Evolutionary conservation across 768 basidiomycete species (phyloP).

Genomic region (Cystofilobasidium macerans): DNA sequence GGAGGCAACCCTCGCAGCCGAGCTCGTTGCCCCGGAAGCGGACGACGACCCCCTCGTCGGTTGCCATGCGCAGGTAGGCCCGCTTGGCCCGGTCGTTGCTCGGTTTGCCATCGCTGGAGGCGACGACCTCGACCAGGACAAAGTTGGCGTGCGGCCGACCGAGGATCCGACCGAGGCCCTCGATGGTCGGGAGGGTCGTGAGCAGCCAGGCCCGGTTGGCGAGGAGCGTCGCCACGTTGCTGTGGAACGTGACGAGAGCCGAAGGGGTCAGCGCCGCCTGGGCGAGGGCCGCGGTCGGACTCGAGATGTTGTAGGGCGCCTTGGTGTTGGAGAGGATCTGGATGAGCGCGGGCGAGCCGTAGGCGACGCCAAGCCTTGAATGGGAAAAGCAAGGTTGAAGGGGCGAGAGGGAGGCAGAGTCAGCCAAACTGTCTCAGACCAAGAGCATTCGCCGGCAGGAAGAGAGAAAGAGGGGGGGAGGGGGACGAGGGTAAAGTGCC

Average conservation of each 20-base stretch:
- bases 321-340: conserved; percentile 89
- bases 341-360: conserved; percentile 80
- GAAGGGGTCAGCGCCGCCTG: conserved; percentile 59
- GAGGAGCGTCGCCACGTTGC: conserved; percentile 52
- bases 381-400: too few species aligned
- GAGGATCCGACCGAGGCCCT: conserved; percentile 48
- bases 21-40: conserved; percentile 73
- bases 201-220: conserved; percentile 52
- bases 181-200: conserved; percentile 43
- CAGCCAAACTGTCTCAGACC: too few species aligned
- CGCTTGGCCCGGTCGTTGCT: conserved; percentile 54
- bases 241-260: conserved; percentile 55
- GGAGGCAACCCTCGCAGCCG: conserved; percentile 75
- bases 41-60: conserved; percentile 60
- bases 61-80: conserved; percentile 74
- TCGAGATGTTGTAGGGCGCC: conserved; percentile 92
- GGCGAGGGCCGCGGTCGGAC: conserved; percentile 75
- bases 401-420: not conserved
- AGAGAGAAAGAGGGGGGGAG: not conserved
- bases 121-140: conserved; percentile 63
- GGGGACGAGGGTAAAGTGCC: not conserved
- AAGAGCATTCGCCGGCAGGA: too few species aligned
- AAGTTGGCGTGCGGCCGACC: conserved; percentile 89
- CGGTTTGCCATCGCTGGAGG: conserved; percentile 41
- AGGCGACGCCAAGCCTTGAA: conserved; percentile 81